Percentiles rank a stretch among this genome's conserved stretches.
phyloP scores from a whole-genome alignment of 805 yeast genomes.

The Monosporozyma servazzii region DNA sequence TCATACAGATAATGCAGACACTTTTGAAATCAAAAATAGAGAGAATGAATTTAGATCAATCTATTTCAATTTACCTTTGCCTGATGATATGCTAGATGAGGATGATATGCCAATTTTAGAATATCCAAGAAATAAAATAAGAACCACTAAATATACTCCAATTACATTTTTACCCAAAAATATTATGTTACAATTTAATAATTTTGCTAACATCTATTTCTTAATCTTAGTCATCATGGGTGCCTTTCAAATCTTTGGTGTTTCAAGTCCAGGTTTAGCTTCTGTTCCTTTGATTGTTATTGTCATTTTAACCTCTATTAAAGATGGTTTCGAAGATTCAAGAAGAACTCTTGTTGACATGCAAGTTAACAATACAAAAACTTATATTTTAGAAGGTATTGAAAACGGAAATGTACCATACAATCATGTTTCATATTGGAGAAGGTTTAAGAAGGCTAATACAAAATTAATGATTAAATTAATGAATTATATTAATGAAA shows the following conservation, averaged over 20 bases:
- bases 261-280: slow-evolving; percentile 63
- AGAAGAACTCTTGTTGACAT: slow-evolving; percentile 63
- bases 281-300: slow-evolving; percentile 76
- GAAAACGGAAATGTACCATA: slow-evolving; percentile 53
- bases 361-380: slow-evolving; percentile 66
- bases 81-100: slow-evolving; percentile 48
- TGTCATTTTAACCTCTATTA: slow-evolving; percentile 62
- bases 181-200: slow-evolving; percentile 66
- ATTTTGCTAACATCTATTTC: slow-evolving; percentile 87
- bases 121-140: slow-evolving; percentile 81
- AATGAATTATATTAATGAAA: slow-evolving; percentile 20
- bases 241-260: slow-evolving; percentile 69
- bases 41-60: slow-evolving; percentile 39
- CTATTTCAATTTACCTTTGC: slow-evolving; percentile 52
- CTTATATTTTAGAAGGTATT: slow-evolving; percentile 52
- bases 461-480: slow-evolving; percentile 25
- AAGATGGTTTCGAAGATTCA: slow-evolving; percentile 77
- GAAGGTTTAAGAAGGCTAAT: slow-evolving; percentile 53
- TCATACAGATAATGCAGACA: slow-evolving; percentile 15
- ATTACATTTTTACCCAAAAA: slow-evolving; percentile 82
- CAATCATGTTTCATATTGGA: slow-evolving; percentile 59
- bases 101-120: slow-evolving; percentile 47
- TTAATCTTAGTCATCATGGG: slow-evolving; percentile 71
- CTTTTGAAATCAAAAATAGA: slow-evolving; percentile 30
- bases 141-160: slow-evolving; percentile 95